Evolutionary conservation across 495 filamentous ascomycete species (phyloP).

Genomic region (Copromyces sp.): DNA sequence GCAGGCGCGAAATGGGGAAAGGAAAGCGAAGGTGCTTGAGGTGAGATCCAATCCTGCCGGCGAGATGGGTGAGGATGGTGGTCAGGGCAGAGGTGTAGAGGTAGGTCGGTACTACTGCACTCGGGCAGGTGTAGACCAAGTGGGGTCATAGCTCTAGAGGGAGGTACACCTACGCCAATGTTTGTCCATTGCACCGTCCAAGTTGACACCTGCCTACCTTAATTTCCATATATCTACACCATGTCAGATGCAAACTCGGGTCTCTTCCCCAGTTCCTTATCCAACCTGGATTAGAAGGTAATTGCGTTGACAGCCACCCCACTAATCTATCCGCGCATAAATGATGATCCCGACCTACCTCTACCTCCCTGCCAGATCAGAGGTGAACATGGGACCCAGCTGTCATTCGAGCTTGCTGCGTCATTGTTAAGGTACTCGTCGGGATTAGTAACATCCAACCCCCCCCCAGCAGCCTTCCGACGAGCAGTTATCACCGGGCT

Average conservation of each 20-base stretch:
- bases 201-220: no score
- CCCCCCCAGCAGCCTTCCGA: no score
- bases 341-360: background rate
- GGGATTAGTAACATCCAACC: no score
- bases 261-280: background rate
- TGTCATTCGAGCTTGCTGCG: background rate
- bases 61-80: background rate
- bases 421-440: background rate
- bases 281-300: background rate
- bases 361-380: background rate
- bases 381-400: background rate
- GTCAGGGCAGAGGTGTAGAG: background rate
- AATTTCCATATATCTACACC: no score
- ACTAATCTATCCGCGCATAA: background rate
- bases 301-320: background rate
- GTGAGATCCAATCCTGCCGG: background rate
- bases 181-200: background rate
- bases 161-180: background rate
- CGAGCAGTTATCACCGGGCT: background rate
- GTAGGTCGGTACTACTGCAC: background rate
- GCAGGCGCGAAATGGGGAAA: background rate
- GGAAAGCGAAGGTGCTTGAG: background rate
- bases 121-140: background rate
- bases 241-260: background rate
- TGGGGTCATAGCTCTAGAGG: background rate